phyloP scores from a whole-genome alignment of 495 filamentous ascomycete genomes.

The Neurospora tetraspora region DNA sequence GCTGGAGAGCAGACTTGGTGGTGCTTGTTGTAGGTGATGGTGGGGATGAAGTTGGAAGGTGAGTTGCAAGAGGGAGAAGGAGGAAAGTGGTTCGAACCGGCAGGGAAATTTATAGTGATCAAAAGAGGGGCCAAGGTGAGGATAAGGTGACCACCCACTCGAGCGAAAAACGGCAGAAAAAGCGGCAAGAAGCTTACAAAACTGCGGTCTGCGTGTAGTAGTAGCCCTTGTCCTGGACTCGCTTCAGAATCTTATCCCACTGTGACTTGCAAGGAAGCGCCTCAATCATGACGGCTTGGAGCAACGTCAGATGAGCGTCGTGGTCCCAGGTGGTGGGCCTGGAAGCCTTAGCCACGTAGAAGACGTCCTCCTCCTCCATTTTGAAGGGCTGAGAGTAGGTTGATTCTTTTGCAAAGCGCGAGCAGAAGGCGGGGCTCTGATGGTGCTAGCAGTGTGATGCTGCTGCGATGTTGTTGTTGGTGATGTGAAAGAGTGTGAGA shows the following conservation, averaged over 20 bases:
- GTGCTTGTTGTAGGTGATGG: not conserved
- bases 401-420: not conserved
- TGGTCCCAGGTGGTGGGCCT: slow-evolving; percentile 24
- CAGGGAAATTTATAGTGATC: not conserved
- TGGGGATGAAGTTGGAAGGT: not conserved
- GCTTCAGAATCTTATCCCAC: slow-evolving; percentile 15
- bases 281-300: slow-evolving; percentile 18
- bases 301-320: slow-evolving; percentile 22
- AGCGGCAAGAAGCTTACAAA: slow-evolving; percentile 12
- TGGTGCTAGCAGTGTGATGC: not conserved
- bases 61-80: not conserved
- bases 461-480: not conserved
- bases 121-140: not conserved
- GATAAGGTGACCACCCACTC: not conserved
- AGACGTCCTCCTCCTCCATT: not conserved
- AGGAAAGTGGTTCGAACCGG: not conserved
- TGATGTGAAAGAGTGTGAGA: not conserved
- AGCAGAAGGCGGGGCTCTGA: not conserved
- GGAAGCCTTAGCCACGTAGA: slow-evolving; percentile 6
- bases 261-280: slow-evolving; percentile 6
- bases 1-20: not conserved
- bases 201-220: slow-evolving; percentile 19
- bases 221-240: slow-evolving; percentile 14
- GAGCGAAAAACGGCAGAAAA: not conserved
- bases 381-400: not conserved